Evolutionary conservation across 1,284 basidiomycete species (phyloP).

Genomic region (Apiotrichum montevideense): DNA sequence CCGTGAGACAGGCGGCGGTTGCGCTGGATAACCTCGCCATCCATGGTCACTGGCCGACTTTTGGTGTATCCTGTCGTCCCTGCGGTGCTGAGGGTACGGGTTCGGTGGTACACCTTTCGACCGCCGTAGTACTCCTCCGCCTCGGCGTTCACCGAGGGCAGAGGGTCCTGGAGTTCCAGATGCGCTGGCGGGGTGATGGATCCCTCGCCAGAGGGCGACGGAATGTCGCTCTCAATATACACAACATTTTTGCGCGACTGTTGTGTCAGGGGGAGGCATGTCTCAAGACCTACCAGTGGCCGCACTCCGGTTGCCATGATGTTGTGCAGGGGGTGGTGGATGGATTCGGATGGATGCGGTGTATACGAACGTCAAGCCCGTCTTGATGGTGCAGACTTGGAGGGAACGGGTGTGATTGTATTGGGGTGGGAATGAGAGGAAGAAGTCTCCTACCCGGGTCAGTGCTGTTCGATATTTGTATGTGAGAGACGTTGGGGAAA

Average conservation of each 20-base stretch:
- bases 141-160: conserved; percentile 56
- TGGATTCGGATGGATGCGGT: too few relatives aligned
- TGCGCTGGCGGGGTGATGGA: conserved; percentile 26
- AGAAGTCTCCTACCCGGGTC: too few relatives aligned
- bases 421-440: too few relatives aligned
- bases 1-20: conserved; percentile 74
- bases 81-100: conserved; percentile 77
- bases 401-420: too few relatives aligned
- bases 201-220: conserved; percentile 12
- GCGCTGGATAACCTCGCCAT: conserved; percentile 65
- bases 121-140: conserved; percentile 77
- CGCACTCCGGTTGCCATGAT: not conserved
- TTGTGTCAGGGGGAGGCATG: conserved; percentile 15
- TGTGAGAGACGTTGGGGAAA: too few relatives aligned
- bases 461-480: too few relatives aligned
- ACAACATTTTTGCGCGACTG: conserved; percentile 40
- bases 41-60: conserved; percentile 57
- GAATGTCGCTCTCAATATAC: conserved; percentile 37
- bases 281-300: conserved; percentile 18
- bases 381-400: too few relatives aligned
- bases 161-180: not conserved
- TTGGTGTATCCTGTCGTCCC: conserved; percentile 58
- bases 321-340: too few relatives aligned
- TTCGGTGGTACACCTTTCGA: conserved; percentile 65
- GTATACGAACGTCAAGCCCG: too few relatives aligned